Percentiles rank a stretch among this genome's conserved stretches.
Conservation (phyloP, 2,329 filamentous ascomycete species). For the Colletotrichum eleusines region DNA sequence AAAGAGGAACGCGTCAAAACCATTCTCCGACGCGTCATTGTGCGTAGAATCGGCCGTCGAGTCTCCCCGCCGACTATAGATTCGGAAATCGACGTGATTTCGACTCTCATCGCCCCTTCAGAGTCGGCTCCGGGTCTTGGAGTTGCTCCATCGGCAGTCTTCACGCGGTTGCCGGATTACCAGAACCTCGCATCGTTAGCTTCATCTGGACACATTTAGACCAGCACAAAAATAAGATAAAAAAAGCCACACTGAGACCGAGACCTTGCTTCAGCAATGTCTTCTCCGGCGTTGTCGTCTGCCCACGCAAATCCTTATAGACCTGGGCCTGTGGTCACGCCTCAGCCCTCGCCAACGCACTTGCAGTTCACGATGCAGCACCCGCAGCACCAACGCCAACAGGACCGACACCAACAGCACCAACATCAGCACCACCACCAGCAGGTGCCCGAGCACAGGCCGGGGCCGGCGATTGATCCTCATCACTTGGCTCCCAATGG, state of each 20-base stretch:
- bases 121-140: not conserved
- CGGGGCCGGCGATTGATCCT: no score
- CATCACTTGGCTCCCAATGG: not conserved
- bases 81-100: not conserved
- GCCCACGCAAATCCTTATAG: not conserved
- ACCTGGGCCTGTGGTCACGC: not conserved
- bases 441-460: no score
- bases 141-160: conserved; percentile 1
- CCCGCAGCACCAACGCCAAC: not conserved
- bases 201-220: not conserved
- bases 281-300: not conserved
- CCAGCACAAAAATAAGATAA: no score
- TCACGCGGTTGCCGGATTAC: not conserved
- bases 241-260: not conserved
- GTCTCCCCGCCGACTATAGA: rapidly evolving
- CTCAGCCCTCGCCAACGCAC: not conserved
- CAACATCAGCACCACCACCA: not conserved
- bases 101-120: not conserved
- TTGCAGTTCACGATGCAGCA: not conserved
- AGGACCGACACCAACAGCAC: no score
- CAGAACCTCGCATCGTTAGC: not conserved
- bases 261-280: not conserved
- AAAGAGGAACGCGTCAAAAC: conserved; percentile 7
- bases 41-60: not conserved
- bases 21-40: conserved; percentile 7